Evolutionary conservation across 352 stramenopile genomes (phyloP), one percentile per base, ranked within the genome.

Genomic region (Lagenidium giganteum): DNA sequence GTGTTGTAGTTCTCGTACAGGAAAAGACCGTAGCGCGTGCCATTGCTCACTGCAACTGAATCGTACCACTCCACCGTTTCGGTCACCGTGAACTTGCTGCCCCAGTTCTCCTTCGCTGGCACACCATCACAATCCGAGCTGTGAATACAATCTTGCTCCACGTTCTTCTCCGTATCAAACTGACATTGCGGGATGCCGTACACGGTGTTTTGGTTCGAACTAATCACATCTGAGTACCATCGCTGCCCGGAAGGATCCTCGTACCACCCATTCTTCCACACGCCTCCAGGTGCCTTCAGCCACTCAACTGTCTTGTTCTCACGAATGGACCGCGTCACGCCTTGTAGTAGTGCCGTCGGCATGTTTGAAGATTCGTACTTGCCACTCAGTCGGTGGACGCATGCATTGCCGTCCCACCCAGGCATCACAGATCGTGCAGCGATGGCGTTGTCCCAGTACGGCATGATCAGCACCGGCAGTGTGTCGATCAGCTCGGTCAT

Each of bases 221-320:
- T 60, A 17, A 58, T 51, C 32, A 70, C 45, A 13, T 67, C 41
- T 4, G 41, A 45, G 26, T 33, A 42, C 59, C 51, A 74, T 5
- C 39, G 41, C 16, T 42, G n/a, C 0, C 48, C 51, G 1, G 21
- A 6, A 0, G 9, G 6, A 21, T 59, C 50, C 16, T 58, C 26
- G 37, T 62, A 67, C 57, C 65, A 72, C 0, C 57, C 61, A 33
- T 71, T 70, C 3, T 49, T 38, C 64, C 64, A 70, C 25, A 42
- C 32, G 7, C 64, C 64, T 20, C 40, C 47, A 5, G 54, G 43
- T 17, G 32, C 35, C 1, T 14, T 11, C 0, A 73, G 51, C 47
- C 39, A 64, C 20, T 64, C 34, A 0, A 11, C 36, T 9, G 58
- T 67, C 29, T 56, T 59, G 0, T 14, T 2, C 26, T 59, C 51